Conservation (phyloP, 805 yeast genomes). For the Candida boidinii region DNA sequence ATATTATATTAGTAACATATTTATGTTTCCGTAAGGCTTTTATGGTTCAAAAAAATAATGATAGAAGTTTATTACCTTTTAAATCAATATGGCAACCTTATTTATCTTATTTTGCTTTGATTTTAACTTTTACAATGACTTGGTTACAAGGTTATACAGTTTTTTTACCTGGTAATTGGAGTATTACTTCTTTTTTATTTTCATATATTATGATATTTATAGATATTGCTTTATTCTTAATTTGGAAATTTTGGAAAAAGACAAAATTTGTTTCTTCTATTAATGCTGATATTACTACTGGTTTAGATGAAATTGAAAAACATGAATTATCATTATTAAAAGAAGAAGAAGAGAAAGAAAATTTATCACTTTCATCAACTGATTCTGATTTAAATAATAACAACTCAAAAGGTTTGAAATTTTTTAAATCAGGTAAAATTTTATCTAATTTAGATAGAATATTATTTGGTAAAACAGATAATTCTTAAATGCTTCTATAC, state of each 20-base stretch:
- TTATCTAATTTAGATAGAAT: too few species aligned
- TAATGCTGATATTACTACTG: slow-evolving; percentile 32
- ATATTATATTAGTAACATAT: slow-evolving; percentile 30
- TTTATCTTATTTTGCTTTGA: slow-evolving; percentile 9
- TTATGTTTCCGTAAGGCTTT: slow-evolving; percentile 50
- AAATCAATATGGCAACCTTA: slow-evolving; percentile 31
- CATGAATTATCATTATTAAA: slow-evolving; percentile 26
- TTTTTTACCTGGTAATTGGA: slow-evolving; percentile 26
- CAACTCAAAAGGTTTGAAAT: too few species aligned
- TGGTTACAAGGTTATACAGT: slow-evolving; percentile 26
- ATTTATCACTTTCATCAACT: too few species aligned
- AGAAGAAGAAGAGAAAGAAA: too few species aligned
- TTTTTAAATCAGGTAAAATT: too few species aligned
- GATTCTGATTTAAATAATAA: too few species aligned
- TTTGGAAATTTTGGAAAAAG: slow-evolving; percentile 24
- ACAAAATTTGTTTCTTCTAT: slow-evolving; percentile 24
- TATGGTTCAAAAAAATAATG: slow-evolving; percentile 37
- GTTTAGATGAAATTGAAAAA: slow-evolving; percentile 33
- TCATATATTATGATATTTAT: slow-evolving; percentile 29
- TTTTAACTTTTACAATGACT: slow-evolving; percentile 26
- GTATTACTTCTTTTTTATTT: slow-evolving; percentile 23
- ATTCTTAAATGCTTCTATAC: too few species aligned
- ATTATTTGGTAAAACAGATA: too few species aligned
- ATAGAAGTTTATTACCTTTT: slow-evolving; percentile 30
- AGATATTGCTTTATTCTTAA: slow-evolving; percentile 21